Evolutionary conservation across 2,329 filamentous ascomycete species (phyloP), one percentile per base, ranked within the genome.

Genomic region (Trematosphaeria pertusa): DNA sequence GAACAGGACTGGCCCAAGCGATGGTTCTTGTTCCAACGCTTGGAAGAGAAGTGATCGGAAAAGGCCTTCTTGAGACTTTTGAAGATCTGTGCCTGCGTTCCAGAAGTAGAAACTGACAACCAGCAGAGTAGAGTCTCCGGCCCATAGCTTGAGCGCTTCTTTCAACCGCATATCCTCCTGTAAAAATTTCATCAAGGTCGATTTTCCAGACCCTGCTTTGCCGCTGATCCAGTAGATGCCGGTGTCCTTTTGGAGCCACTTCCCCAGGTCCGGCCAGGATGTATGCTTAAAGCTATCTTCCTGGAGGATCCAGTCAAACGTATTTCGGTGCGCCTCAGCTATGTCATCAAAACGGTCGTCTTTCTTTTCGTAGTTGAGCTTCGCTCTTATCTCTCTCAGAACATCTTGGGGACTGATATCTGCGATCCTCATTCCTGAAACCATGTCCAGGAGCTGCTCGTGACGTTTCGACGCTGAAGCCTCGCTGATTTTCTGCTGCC

Each of bases 201-300:
- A 77, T 45, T 78, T 78, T n/a, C 75, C 76, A 17, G 73, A 74
- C 73, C 75, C 3, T 21, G 75, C 69, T 36, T 75, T 78, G 1
- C 76, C 76, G 26, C 63, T 69, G n/a, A 78, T 68, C 66, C 71
- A 75, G 19, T 39, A 46, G 2, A 46, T 19, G 21, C 40, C 40
- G 7, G 14, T 9, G 5, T 17, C 46, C 3, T 38, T 12, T 9
- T 18, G 10, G 19, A 43, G 33, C 39, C 46, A 48, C 4, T 24
- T 26, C 6, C 31, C 11, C 2, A 48, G 33, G 21, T 32, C 32
- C 5, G 31, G n/a, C 45, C 33, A 37, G 4, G 20, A 12, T 14
- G 5, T 6, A 5, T 32, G 14, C 10, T 7, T 2, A 4, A 4
- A 14, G 9, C 32, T 18, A 2, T n/a, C 8, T 14, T 30, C 31